Evolutionary conservation across 768 basidiomycete genomes (phyloP).

Genomic region (Leccinum arenicola): DNA sequence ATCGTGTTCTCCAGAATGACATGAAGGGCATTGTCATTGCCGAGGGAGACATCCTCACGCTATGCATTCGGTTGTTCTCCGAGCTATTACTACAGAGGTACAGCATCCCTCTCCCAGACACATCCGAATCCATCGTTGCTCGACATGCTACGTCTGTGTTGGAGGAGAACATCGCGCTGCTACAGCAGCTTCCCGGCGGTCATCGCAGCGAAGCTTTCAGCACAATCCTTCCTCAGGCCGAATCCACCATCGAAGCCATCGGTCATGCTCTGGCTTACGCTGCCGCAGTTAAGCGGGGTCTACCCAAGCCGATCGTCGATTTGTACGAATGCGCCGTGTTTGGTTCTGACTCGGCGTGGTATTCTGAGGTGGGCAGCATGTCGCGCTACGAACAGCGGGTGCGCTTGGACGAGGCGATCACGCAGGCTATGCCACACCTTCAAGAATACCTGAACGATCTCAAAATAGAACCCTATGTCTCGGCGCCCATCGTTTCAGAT

Average conservation of each 20-base stretch:
- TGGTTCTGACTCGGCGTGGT: constrained; percentile 15
- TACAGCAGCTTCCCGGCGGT: constrained; percentile 31
- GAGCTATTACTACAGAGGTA: constrained; percentile 59
- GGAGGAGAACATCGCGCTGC: constrained; percentile 44
- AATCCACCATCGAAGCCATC: constrained; percentile 52
- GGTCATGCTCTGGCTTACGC: constrained; percentile 63
- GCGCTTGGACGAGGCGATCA: constrained; percentile 42
- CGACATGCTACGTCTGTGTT: constrained; percentile 46
- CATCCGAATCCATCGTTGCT: constrained; percentile 49
- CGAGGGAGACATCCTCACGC: constrained; percentile 51
- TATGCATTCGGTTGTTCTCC: constrained; percentile 55
- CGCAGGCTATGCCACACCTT: constrained; percentile 28
- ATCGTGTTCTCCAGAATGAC: constrained; percentile 31
- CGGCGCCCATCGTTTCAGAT: constrained; percentile 54
- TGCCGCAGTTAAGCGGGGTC: constrained; percentile 42
- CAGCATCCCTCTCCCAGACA: constrained; percentile 42
- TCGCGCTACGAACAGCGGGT: constrained; percentile 42
- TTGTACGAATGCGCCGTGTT: constrained; percentile 44
- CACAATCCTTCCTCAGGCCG: constrained; percentile 55
- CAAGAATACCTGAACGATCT: constrained; percentile 40
- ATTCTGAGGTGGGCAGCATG: neutral
- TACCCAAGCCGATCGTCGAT: constrained; percentile 51
- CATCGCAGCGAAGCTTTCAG: constrained; percentile 38
- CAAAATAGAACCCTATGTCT: constrained; percentile 48
- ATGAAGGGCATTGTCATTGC: constrained; percentile 53